A percentile compares a stretch with the other conserved stretches of the same genome.
phyloP scores from a whole-genome alignment of 108 stramenopile species.

The Skeletonema costatum region DNA sequence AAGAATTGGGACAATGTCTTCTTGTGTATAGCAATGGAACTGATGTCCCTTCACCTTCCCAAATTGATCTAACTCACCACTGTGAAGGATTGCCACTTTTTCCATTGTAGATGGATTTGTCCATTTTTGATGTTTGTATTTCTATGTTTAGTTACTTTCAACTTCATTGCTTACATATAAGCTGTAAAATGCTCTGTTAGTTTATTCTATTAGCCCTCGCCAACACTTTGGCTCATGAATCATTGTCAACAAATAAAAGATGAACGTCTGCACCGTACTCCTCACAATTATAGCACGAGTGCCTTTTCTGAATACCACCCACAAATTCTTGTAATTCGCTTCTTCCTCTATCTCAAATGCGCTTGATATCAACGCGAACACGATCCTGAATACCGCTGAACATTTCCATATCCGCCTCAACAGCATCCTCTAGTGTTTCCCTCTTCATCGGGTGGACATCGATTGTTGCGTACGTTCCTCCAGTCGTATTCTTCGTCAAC shows the following conservation, averaged over 20 bases:
- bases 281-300: not conserved
- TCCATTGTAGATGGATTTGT: too few relatives aligned
- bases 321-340: not conserved
- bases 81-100: not conserved
- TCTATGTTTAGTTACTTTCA: too few relatives aligned
- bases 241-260: not conserved
- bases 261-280: not conserved
- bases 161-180: not conserved
- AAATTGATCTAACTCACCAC: not conserved
- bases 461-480: slow-evolving; percentile 92
- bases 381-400: slow-evolving; percentile 60
- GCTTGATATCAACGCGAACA: slow-evolving; percentile 73
- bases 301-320: not conserved
- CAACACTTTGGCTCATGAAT: not conserved
- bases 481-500: slow-evolving; percentile 81
- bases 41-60: slow-evolving; percentile 1
- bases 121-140: too few relatives aligned
- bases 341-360: slow-evolving; percentile 47
- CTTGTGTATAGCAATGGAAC: slow-evolving; percentile 52
- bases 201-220: not conserved
- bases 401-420: slow-evolving; percentile 48
- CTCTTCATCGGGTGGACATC: slow-evolving; percentile 76
- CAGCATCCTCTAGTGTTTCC: slow-evolving; percentile 47
- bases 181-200: not conserved
- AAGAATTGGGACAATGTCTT: slow-evolving; percentile 73